Conservation (phyloP, 331 rosid genomes). For the Quercus phellos region DNA sequence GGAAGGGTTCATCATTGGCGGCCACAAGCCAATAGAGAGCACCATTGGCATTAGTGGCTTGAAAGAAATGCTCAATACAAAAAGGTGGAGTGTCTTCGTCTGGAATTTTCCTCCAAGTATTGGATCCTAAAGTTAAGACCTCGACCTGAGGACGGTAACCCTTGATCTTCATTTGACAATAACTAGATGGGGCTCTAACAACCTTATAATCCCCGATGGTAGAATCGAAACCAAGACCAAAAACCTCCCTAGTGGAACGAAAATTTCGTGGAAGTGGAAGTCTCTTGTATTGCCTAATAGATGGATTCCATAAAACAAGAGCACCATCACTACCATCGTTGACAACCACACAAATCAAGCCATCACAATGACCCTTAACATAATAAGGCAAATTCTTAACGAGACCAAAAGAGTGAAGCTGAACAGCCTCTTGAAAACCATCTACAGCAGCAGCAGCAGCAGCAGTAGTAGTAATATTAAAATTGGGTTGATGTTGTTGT, state of each 20-base stretch:
- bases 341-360: constrained; percentile 36
- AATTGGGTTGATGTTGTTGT: neutral
- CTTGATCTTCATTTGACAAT: constrained; percentile 23
- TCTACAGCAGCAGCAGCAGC: neutral
- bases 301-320: constrained; percentile 37
- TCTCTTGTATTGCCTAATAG: constrained; percentile 27
- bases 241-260: constrained; percentile 32
- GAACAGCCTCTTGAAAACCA: constrained; percentile 2
- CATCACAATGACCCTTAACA: constrained; percentile 47
- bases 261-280: constrained; percentile 26
- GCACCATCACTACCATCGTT: constrained; percentile 29
- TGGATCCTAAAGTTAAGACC: constrained; percentile 23
- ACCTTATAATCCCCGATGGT: constrained; percentile 30
- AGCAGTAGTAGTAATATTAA: neutral
- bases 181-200: constrained; percentile 34
- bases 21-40: constrained; percentile 35
- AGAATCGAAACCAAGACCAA: constrained; percentile 38
- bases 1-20: neutral
- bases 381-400: constrained; percentile 25
- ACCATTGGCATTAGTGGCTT: constrained; percentile 25
- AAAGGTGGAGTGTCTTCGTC: constrained; percentile 26
- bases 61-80: constrained; percentile 32
- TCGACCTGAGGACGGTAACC: constrained; percentile 27
- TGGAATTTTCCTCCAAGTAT: constrained; percentile 36
- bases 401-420: constrained; percentile 16